phyloP scores from a whole-genome alignment of 192 early-diverging fungal genomes.

The Coemansia sp. region DNA sequence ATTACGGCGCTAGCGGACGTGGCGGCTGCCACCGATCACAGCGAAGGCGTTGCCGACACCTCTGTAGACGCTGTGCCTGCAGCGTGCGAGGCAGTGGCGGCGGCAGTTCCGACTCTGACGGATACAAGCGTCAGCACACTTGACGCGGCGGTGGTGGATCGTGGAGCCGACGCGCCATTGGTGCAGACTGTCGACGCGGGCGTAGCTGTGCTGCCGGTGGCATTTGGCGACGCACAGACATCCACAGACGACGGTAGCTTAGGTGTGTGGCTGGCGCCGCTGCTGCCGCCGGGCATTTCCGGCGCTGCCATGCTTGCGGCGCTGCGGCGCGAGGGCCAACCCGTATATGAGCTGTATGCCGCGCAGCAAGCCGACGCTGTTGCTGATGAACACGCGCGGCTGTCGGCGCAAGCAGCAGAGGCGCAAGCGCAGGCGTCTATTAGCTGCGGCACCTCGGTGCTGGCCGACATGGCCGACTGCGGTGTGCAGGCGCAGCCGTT shows the following conservation, averaged over 20 bases:
- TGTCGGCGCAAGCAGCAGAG: conserved; percentile 25
- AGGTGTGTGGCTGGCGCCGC: conserved; percentile 38
- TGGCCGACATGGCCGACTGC: conserved; percentile 19
- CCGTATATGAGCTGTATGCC: conserved; percentile 36
- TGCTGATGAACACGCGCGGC: conserved; percentile 24
- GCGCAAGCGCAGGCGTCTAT: conserved; percentile 5
- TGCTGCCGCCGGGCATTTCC: conserved; percentile 34
- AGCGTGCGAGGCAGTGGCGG: conserved; percentile 1
- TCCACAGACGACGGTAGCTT: conserved; percentile 27
- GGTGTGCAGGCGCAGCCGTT: conserved; percentile 33
- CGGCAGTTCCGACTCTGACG: neutral
- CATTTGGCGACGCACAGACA: conserved; percentile 11
- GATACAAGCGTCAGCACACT: conserved; percentile 6
- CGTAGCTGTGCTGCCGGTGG: neutral
- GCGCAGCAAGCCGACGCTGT: conserved; percentile 30
- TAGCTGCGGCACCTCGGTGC: conserved; percentile 27
- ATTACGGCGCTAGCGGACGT: conserved; percentile 12
- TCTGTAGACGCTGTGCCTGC: conserved; percentile 36
- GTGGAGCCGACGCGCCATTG: conserved; percentile 1
- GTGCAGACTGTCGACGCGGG: neutral
- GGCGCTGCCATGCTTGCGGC: conserved; percentile 26
- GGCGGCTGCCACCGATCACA: conserved; percentile 16
- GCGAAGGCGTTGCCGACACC: conserved; percentile 11
- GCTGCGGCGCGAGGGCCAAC: conserved; percentile 35
- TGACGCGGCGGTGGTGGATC: conserved; percentile 3